A percentile compares a stretch with the other conserved stretches of the same genome.
phyloP scores from a whole-genome alignment of 2,329 filamentous ascomycete genomes.

The Alternaria angustiovoidea region DNA sequence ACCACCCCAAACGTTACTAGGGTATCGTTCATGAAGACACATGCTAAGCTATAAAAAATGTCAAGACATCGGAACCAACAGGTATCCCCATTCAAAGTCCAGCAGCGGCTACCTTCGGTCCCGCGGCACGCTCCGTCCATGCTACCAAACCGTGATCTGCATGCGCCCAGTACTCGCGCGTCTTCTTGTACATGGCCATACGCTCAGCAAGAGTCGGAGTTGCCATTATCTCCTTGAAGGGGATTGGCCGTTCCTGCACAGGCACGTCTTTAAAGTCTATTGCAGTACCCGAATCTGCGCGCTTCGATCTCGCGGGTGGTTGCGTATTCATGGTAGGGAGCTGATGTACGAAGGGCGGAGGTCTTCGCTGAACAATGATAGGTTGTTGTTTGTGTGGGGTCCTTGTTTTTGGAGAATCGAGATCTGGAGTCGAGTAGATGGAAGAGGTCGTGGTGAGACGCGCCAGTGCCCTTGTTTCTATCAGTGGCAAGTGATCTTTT shows the following conservation, averaged over 20 bases:
- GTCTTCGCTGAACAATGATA: not conserved
- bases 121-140: constrained; percentile 30
- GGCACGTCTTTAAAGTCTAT: constrained; percentile 36
- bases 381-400: not conserved
- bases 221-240: constrained; percentile 43
- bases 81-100: not conserved
- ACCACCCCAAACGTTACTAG: not conserved
- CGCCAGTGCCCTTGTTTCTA: not conserved
- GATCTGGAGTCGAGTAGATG: constrained; percentile 9
- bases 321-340: not conserved
- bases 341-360: not conserved
- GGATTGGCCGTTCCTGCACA: constrained; percentile 32
- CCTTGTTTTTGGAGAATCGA: not conserved
- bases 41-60: not conserved
- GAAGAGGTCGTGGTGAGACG: constrained; percentile 15
- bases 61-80: not conserved
- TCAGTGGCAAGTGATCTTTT: constrained; percentile 7
- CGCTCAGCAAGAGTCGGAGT: constrained; percentile 36
- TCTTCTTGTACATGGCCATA: constrained; percentile 44
- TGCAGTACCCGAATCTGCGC: constrained; percentile 44
- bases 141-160: constrained; percentile 45
- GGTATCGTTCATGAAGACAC: not conserved
- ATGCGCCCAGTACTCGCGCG: constrained; percentile 47
- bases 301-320: constrained; percentile 28
- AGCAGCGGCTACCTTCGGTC: constrained; percentile 2